These are phyloP conservation scores for Trypanosoma conorhini DNA, from an alignment of 208 protist species.

Conservation along the genomic window DNA sequence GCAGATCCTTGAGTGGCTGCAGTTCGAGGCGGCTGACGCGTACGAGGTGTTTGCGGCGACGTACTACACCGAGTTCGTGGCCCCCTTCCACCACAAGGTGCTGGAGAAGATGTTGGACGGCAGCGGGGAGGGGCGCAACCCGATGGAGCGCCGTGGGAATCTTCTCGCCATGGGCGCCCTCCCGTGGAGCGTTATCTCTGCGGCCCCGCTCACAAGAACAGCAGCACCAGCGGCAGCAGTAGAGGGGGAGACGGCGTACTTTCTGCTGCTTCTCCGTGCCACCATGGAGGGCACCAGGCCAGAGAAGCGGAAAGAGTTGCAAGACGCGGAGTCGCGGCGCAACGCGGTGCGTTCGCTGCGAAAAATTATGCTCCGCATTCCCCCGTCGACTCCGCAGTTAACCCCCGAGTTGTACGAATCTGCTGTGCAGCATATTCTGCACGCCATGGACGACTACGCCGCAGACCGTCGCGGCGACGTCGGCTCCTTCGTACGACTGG, in stretches of 20 bases:
- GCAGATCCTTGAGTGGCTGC: constrained; percentile 90
- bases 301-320: constrained; percentile 38
- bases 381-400: constrained; percentile 17
- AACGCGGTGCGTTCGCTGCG: constrained; percentile 85
- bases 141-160: constrained; percentile 82
- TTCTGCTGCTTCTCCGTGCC: constrained; percentile 26
- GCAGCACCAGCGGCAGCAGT: constrained; percentile 4
- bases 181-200: constrained; percentile 49
- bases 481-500: constrained; percentile 96
- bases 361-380: constrained; percentile 35
- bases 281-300: constrained; percentile 46
- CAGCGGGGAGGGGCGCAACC: constrained; percentile 30
- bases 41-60: constrained; percentile 58
- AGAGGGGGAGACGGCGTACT: constrained; percentile 1
- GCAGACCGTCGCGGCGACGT: constrained; percentile 97
- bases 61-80: constrained; percentile 70
- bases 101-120: constrained; percentile 58
- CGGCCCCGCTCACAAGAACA: constrained; percentile 3
- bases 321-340: constrained; percentile 89
- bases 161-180: constrained; percentile 84
- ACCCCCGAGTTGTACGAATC: constrained; percentile 33
- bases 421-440: constrained; percentile 62
- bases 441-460: constrained; percentile 89
- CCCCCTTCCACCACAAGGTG: constrained; percentile 78
- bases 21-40: constrained; percentile 57